phyloP scores from a whole-genome alignment of 306 rosid species.

The Phaseolus lunatus region DNA sequence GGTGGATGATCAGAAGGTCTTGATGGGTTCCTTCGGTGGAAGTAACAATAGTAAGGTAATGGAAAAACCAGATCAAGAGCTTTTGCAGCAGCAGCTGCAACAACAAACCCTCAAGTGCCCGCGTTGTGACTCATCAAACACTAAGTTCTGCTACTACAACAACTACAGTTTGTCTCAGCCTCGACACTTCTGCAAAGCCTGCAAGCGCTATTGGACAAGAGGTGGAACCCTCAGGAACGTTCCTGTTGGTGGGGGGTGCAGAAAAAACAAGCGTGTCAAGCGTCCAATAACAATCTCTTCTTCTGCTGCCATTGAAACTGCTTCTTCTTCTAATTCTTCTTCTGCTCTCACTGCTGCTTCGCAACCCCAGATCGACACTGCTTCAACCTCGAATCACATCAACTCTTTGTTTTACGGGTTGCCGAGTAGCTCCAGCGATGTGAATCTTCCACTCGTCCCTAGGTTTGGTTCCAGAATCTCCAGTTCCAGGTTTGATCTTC shows the following conservation, averaged over 20 bases:
- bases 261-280: conserved; percentile 85
- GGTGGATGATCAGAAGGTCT: conserved; percentile 57
- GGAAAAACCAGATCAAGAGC: conserved; percentile 67
- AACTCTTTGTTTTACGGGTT: conserved; percentile 67
- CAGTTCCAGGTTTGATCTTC: conserved; percentile 60
- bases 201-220: conserved; percentile 96
- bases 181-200: conserved; percentile 95
- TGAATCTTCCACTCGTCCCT: conserved; percentile 54
- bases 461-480: conserved; percentile 52
- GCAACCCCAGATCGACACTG: conserved; percentile 54
- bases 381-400: conserved; percentile 50
- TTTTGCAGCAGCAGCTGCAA: conserved; percentile 37
- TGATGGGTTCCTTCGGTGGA: conserved; percentile 56
- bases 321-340: conserved; percentile 49
- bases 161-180: conserved; percentile 97
- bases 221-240: conserved; percentile 94
- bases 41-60: conserved; percentile 36
- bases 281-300: conserved; percentile 49
- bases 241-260: conserved; percentile 92
- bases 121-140: conserved; percentile 92
- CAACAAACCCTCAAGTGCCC: conserved; percentile 73
- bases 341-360: conserved; percentile 45
- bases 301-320: conserved; percentile 36
- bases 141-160: conserved; percentile 97
- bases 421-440: conserved; percentile 52